phyloP scores from a whole-genome alignment of 1,139 yeast species.

The Kluyveromyces sp. region DNA sequence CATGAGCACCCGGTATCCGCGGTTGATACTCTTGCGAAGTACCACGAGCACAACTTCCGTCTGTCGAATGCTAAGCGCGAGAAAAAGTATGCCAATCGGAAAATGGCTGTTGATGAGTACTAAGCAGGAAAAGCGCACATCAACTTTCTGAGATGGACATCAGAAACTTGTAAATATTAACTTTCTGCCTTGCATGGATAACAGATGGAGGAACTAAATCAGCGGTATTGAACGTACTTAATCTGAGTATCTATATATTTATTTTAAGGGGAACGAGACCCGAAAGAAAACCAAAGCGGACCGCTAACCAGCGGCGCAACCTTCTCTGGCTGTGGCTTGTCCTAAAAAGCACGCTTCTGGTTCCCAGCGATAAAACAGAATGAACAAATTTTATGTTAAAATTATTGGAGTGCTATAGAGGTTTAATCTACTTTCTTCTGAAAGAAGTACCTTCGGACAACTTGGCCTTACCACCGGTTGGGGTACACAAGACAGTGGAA shows the following conservation, averaged over 20 bases:
- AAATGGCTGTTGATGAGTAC: slow-evolving; percentile 6
- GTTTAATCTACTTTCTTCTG: slow-evolving; percentile 82
- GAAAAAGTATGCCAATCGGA: slow-evolving; percentile 10
- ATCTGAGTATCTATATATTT: neutral
- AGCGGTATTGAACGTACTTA: neutral
- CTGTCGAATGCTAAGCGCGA: slow-evolving; percentile 11
- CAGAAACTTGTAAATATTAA: neutral
- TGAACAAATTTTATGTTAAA: slow-evolving; percentile 8
- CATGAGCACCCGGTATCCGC: slow-evolving; percentile 7
- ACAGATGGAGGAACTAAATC: neutral
- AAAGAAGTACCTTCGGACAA: slow-evolving; percentile 98
- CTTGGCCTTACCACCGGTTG: slow-evolving; percentile 99
- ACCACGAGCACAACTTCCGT: slow-evolving; percentile 16
- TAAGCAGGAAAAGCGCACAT: neutral
- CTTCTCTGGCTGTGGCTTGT: no score
- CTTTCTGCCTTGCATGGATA: neutral
- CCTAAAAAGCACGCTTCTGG: no score
- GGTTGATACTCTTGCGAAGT: slow-evolving; percentile 14
- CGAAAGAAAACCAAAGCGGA: neutral
- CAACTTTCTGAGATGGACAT: no score
- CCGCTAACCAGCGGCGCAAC: no score
- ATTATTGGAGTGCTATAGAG: slow-evolving; percentile 10
- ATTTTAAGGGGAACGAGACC: slow-evolving; percentile 2
- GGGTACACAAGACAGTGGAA: slow-evolving; percentile 96
- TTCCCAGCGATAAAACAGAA: slow-evolving; percentile 2